phyloP scores from a whole-genome alignment of 805 yeast species.

The Saccharomyces eubayanus region DNA sequence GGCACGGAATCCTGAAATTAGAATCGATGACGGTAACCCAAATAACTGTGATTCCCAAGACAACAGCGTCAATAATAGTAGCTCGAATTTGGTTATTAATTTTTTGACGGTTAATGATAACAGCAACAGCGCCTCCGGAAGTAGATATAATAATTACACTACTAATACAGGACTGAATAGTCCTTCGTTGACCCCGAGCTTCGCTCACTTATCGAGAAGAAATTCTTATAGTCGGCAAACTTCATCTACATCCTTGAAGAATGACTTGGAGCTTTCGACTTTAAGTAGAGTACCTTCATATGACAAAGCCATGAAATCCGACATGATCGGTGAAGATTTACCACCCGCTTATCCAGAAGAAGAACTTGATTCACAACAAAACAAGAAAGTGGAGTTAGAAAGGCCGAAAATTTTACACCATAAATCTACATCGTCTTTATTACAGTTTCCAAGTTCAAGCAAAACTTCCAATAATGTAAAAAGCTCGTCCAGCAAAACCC shows the following conservation, averaged over 20 bases:
- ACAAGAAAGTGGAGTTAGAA: slow-evolving; percentile 9
- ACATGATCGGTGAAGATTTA: slow-evolving; percentile 40
- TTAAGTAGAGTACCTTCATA: slow-evolving; percentile 79
- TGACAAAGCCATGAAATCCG: slow-evolving; percentile 58
- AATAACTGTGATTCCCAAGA: neutral
- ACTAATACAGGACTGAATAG: slow-evolving; percentile 1
- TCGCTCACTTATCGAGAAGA: slow-evolving; percentile 50
- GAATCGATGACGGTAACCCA: neutral
- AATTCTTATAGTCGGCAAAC: slow-evolving; percentile 38
- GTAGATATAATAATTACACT: neutral
- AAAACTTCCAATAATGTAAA: neutral
- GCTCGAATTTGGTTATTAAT: neutral
- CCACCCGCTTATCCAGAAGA: slow-evolving; percentile 57
- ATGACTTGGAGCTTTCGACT: slow-evolving; percentile 37
- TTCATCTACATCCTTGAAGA: slow-evolving; percentile 16
- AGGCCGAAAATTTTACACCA: slow-evolving; percentile 25
- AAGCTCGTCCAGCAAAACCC: slow-evolving; percentile 8
- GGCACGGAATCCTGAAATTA: neutral
- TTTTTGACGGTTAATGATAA: neutral
- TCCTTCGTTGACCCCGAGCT: slow-evolving; percentile 39
- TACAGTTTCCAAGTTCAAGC: slow-evolving; percentile 6
- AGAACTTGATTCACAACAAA: neutral
- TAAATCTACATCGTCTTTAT: slow-evolving; percentile 17
- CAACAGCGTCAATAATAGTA: neutral
- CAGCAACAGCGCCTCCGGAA: neutral